Evolutionary conservation across 177 flowering plant genomes (phyloP).

Genomic region (Vitis hybrid): DNA sequence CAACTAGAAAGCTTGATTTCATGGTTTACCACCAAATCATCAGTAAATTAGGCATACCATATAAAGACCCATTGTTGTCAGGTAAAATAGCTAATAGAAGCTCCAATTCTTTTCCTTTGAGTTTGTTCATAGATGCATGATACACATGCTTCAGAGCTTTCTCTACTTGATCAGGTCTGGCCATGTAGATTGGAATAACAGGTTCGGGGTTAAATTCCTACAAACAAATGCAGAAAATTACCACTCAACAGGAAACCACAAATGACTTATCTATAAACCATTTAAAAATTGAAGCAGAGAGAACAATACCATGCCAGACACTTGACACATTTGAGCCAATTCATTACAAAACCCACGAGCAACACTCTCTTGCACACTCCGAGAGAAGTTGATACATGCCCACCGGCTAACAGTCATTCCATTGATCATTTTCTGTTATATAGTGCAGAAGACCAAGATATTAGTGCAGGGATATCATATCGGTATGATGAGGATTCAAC

Average conservation of each 20-base stretch:
- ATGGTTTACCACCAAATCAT: constrained; percentile 1
- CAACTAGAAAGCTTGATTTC: constrained; percentile 2
- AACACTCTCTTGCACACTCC: constrained; percentile 86
- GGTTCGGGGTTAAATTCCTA: constrained; percentile 91
- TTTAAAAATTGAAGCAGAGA: background rate
- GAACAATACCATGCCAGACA: constrained; percentile 84
- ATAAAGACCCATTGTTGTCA: constrained; percentile 88
- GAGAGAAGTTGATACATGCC: constrained; percentile 94
- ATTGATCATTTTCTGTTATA: constrained; percentile 88
- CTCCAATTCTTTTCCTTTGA: constrained; percentile 86
- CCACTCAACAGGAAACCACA: background rate
- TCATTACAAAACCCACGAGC: constrained; percentile 89
- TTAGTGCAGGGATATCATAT: background rate
- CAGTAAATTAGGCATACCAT: constrained; percentile 52
- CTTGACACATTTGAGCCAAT: constrained; percentile 94
- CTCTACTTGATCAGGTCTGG: constrained; percentile 87
- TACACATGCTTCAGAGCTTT: constrained; percentile 85
- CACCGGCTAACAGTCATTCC: constrained; percentile 86
- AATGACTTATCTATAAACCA: background rate
- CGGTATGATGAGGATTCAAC: background rate
- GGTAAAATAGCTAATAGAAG: constrained; percentile 83
- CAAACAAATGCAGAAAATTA: constrained; percentile 6
- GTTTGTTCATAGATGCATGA: constrained; percentile 63
- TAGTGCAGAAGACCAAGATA: background rate
- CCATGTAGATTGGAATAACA: constrained; percentile 68